phyloP scores from a whole-genome alignment of 2,329 filamentous ascomycete genomes.

The Colletotrichum caudatum region DNA sequence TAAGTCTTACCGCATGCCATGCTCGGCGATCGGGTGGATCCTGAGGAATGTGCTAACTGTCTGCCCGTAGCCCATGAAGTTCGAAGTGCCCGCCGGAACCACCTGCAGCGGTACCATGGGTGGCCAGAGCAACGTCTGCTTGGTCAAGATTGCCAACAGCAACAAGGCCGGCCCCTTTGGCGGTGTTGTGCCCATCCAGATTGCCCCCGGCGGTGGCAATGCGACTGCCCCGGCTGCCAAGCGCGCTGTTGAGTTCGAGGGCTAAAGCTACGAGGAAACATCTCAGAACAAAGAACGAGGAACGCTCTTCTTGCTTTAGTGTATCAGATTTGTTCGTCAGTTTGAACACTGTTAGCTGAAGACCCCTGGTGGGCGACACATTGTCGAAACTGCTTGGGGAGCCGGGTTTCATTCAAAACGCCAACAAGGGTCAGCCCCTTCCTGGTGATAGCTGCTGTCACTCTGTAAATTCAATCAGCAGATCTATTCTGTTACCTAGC shows the following conservation, averaged over 20 bases:
- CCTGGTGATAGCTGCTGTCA: neutral
- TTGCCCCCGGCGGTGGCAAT: conserved; percentile 44
- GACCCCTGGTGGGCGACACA: conserved; percentile 27
- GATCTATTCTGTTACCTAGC: neutral
- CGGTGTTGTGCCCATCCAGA: conserved; percentile 56
- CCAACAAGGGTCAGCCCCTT: neutral
- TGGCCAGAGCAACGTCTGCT: conserved; percentile 53
- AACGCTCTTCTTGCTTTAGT: neutral
- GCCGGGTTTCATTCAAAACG: neutral
- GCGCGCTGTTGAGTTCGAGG: conserved; percentile 23
- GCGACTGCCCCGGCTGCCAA: conserved; percentile 31
- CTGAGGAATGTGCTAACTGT: neutral
- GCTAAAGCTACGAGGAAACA: neutral
- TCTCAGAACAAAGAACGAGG: neutral
- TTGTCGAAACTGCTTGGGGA: neutral
- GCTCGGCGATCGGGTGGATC: neutral
- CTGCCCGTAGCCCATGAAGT: conserved; percentile 47
- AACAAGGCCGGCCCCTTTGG: conserved; percentile 56
- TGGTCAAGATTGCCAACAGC: conserved; percentile 58
- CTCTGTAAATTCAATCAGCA: neutral
- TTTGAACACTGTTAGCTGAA: neutral
- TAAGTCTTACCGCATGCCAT: conserved; percentile 25
- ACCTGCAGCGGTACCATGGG: conserved; percentile 53
- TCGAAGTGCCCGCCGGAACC: conserved; percentile 53
- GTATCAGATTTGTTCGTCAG: neutral